Conservation (phyloP, 208 protist species). For the Porcisia hertigi region DNA sequence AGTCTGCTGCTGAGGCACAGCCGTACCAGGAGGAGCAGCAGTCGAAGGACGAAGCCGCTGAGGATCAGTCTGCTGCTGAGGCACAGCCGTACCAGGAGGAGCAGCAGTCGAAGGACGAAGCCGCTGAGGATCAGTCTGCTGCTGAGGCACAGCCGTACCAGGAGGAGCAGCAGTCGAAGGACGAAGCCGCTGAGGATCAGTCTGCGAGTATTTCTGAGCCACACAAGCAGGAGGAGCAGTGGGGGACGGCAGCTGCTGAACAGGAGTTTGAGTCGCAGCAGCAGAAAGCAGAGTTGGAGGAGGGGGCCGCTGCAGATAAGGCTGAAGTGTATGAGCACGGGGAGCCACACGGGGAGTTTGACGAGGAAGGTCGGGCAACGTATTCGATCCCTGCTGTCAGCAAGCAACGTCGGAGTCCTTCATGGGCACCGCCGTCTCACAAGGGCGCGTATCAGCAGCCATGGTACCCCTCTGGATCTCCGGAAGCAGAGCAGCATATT, state of each 20-base stretch:
- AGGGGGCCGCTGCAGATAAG: conserved; percentile 15
- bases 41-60: not conserved
- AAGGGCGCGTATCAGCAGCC: conserved; percentile 49
- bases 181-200: not conserved
- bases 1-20: conserved; percentile 17
- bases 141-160: too few species aligned
- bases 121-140: not conserved
- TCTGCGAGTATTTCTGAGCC: too few species aligned
- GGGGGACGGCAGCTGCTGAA: too few species aligned
- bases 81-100: conserved; percentile 2
- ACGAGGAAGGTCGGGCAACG: conserved; percentile 4
- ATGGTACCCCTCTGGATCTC: conserved; percentile 63
- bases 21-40: conserved; percentile 1
- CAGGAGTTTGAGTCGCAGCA: too few species aligned
- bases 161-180: conserved; percentile 7
- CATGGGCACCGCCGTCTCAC: conserved; percentile 5
- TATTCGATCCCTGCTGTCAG: conserved; percentile 7
- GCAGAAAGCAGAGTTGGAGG: too few species aligned
- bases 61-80: not conserved
- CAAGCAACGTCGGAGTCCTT: conserved; percentile 11
- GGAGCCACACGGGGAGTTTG: conserved; percentile 17
- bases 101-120: not conserved
- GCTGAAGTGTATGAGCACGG: conserved; percentile 13
- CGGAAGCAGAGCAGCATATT: conserved; percentile 55
- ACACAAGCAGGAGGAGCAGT: too few species aligned